These are phyloP conservation scores for Tylopilus cervinicoccineus DNA, from an alignment of 768 basidiomycete species.

Conservation along the genomic window DNA sequence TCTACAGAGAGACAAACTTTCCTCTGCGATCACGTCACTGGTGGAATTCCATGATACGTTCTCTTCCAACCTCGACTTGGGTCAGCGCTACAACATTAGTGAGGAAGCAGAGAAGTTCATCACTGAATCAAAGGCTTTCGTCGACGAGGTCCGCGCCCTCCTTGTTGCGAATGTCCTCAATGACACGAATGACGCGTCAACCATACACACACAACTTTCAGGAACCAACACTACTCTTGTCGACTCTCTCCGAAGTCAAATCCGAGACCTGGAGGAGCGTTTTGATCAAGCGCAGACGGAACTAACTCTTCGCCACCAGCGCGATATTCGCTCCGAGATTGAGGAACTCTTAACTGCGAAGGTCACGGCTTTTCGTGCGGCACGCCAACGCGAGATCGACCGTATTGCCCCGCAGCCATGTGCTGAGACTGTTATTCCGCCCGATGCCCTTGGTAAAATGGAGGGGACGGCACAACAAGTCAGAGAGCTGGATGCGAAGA, in stretches of 20 bases:
- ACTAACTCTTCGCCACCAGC: constrained; percentile 24
- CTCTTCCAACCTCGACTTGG: constrained; percentile 23
- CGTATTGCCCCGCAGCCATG: constrained; percentile 11
- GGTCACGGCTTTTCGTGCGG: constrained; percentile 18
- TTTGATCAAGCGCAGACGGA: constrained; percentile 30
- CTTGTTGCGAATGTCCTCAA: constrained; percentile 20
- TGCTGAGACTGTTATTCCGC: constrained; percentile 21
- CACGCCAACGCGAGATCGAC: constrained; percentile 21
- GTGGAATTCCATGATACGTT: constrained; percentile 19
- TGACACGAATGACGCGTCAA: constrained; percentile 8
- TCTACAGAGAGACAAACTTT: constrained; percentile 24
- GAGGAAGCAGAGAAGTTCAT: constrained; percentile 21
- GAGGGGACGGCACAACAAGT: constrained; percentile 16
- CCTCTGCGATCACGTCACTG: constrained; percentile 22
- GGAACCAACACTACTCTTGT: neutral
- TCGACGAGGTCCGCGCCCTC: constrained; percentile 23
- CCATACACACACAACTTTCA: neutral
- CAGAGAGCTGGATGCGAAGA: constrained; percentile 19
- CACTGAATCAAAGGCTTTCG: constrained; percentile 22
- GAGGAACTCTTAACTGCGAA: constrained; percentile 17
- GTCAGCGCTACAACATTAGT: constrained; percentile 25
- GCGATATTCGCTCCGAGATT: constrained; percentile 17
- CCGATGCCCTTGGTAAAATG: constrained; percentile 11
- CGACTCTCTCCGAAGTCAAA: constrained; percentile 13
- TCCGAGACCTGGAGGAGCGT: constrained; percentile 26